phyloP scores from a whole-genome alignment of 192 early-diverging fungal genomes.

The Backusella tuberculispora region DNA sequence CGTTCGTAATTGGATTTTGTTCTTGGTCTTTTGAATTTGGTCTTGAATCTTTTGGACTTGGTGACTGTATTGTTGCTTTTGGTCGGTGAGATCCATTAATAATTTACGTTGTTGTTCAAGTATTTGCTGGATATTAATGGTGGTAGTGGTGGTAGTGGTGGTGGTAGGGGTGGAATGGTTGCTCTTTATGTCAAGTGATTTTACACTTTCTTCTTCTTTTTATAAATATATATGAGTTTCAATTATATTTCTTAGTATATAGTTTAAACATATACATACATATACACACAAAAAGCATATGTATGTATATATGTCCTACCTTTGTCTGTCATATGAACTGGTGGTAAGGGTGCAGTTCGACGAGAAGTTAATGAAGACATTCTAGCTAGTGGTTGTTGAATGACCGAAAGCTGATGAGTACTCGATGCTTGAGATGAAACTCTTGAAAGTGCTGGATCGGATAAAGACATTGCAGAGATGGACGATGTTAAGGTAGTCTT shows the following conservation, averaged over 20 bases:
- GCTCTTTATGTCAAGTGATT: slow-evolving; percentile 9
- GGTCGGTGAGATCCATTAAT: neutral
- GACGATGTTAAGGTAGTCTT: slow-evolving; percentile 5
- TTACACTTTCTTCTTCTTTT: neutral
- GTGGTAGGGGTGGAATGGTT: neutral
- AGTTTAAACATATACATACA: neutral
- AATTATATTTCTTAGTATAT: neutral
- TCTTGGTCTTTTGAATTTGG: slow-evolving; percentile 3
- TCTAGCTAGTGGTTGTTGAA: neutral
- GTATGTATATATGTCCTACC: neutral
- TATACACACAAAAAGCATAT: neutral
- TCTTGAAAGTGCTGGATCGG: slow-evolving; percentile 15
- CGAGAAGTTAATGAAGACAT: neutral
- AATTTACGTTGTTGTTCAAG: neutral
- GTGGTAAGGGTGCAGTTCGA: neutral
- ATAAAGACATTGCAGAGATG: slow-evolving; percentile 22
- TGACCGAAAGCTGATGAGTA: neutral
- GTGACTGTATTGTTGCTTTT: slow-evolving; percentile 13
- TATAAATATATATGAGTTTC: neutral
- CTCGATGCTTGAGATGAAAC: slow-evolving; percentile 14
- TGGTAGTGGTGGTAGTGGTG: too few species aligned
- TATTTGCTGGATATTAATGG: neutral
- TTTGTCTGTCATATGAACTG: neutral
- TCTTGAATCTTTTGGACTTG: slow-evolving; percentile 2
- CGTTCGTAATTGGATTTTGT: slow-evolving; percentile 11